Base-by-base conservation (phyloP, 2,329 filamentous ascomycete genomes). In the Xylariaceae sp. region DNA sequence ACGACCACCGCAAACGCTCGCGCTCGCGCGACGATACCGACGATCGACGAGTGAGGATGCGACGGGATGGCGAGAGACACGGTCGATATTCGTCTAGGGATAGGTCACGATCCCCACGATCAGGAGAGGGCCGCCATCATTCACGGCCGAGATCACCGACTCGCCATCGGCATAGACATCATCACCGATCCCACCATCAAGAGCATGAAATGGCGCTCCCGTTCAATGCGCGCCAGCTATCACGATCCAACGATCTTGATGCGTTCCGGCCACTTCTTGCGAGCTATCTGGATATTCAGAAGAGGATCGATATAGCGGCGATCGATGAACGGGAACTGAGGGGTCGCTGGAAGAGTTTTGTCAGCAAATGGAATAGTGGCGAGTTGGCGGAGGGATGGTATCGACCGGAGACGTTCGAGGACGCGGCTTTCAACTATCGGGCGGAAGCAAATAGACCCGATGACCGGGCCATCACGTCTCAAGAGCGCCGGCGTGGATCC, bases 351-450 rank as follows among this genome's bases (percentile, higher is more conserved):
- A 96, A 96, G 80, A 93, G 91, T 72, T 99, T 97, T 69, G 73
- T 93, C 10, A 80, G 83, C 3, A 93, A 92, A 79, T 99, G 94
- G 93, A 99, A 99, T 77, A 84, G 85, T 68, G 88, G 87, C 70
- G 90, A 93, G 75, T 79, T 97, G 64, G 88, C 89, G 3, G 88
- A 93, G 73, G 90, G 90, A 51, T 99, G 93, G 93, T 99, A 97
- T 74, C 90, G 95, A 70, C 89, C 92, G 6, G 82, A 82, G 59
- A 89, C 86, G 64, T 84, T 90, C 62, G 66, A 68, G 42, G 70
- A 73, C 23, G 73, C 76, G 7, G 64, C 51, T 51, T 49, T 61
- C 7, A 57, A 63, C 37, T 10, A 17, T 1, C 42, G 15, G 18
- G 45, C 13, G 23, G 52, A 3, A 37, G 45, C 23, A 13, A 23